A percentile compares a stretch with the other conserved stretches of the same genome.
Conservation (phyloP, 257 asterid genomes). For the Anisodus tanguticus region DNA sequence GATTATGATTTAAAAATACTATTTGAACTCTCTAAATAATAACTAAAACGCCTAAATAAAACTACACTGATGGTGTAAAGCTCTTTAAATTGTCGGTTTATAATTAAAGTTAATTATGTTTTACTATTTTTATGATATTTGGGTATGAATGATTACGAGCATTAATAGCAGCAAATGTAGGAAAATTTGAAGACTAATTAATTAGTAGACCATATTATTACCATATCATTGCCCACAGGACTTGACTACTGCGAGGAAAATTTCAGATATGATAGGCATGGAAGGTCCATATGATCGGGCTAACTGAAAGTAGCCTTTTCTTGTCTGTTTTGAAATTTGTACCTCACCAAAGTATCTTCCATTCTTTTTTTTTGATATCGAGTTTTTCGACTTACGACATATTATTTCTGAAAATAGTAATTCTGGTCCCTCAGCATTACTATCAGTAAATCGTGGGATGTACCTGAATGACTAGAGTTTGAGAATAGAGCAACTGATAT, state of each 20-base stretch:
- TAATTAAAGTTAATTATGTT: neutral
- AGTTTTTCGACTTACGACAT: no score
- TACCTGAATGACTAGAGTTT: no score
- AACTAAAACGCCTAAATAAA: no score
- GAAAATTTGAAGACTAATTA: constrained; percentile 26
- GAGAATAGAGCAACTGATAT: no score
- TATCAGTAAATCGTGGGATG: no score
- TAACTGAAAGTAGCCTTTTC: constrained; percentile 54
- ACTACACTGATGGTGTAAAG: neutral
- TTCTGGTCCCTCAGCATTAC: no score
- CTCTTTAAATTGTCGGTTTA: neutral
- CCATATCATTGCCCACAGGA: constrained; percentile 52
- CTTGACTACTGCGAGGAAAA: neutral
- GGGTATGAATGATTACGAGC: constrained; percentile 49
- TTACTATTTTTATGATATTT: constrained; percentile 30
- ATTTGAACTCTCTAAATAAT: no score
- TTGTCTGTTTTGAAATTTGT: constrained; percentile 34
- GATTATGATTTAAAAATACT: no score
- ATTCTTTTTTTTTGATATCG: no score
- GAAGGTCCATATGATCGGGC: constrained; percentile 23
- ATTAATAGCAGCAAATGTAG: constrained; percentile 29
- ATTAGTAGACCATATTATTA: constrained; percentile 46
- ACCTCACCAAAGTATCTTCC: neutral
- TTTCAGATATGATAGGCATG: constrained; percentile 21
- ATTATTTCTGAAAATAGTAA: no score